A percentile compares a stretch with the other conserved stretches of the same genome.
Conservation (phyloP, 148 eudicot species). For the Beta vulgaris region DNA sequence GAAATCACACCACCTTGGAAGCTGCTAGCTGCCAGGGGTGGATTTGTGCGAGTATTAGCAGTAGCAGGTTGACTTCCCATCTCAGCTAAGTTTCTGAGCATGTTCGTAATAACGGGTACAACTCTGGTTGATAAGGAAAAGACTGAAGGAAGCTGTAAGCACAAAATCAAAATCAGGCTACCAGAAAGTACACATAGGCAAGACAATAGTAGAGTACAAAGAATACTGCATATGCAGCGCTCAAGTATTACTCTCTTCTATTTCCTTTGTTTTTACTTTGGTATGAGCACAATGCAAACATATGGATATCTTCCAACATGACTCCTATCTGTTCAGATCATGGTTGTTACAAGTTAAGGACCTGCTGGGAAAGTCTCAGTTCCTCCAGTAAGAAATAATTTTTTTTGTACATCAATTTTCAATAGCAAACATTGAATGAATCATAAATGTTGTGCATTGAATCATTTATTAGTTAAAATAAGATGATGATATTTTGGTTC, state of each 20-base stretch:
- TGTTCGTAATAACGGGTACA: slow-evolving; percentile 79
- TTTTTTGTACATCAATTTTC: too few species aligned
- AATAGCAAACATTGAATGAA: too few species aligned
- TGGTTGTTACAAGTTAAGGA: too few species aligned
- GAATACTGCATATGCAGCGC: not conserved
- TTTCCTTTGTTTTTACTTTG: not conserved
- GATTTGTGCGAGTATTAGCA: slow-evolving; percentile 51
- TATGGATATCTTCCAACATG: not conserved
- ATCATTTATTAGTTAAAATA: too few species aligned
- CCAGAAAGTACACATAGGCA: not conserved
- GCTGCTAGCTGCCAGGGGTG: slow-evolving; percentile 39
- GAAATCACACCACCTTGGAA: slow-evolving; percentile 30
- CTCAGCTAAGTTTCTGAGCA: slow-evolving; percentile 81
- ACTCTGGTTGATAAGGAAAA: slow-evolving; percentile 80
- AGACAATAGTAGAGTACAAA: not conserved
- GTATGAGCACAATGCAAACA: not conserved
- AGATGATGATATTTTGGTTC: too few species aligned
- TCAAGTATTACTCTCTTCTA: not conserved
- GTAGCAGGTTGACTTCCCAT: slow-evolving; percentile 57
- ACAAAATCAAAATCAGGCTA: slow-evolving; percentile 24
- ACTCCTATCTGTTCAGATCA: too few species aligned
- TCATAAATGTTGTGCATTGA: too few species aligned
- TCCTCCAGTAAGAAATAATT: too few species aligned
- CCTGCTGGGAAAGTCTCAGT: too few species aligned
- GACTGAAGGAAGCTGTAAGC: slow-evolving; percentile 78